These are phyloP conservation scores for Kodamaea sagamina DNA, from an alignment of 805 yeast species.

Conservation along the genomic window DNA sequence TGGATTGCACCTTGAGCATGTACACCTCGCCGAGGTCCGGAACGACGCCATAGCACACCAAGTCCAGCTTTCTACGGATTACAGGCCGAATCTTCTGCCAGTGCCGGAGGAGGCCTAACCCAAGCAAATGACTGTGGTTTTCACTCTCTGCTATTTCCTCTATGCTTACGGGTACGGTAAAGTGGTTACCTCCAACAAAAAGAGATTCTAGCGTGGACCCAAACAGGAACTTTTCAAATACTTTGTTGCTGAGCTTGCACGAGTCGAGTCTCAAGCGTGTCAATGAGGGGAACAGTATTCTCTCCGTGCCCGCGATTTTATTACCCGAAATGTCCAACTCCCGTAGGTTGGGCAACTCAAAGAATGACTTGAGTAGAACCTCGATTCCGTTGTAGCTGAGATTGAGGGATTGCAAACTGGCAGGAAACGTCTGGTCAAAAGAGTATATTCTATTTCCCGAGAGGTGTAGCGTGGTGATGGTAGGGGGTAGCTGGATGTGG, in stretches of 20 bases:
- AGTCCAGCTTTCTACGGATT: not conserved
- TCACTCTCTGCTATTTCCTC: not conserved
- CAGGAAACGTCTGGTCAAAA: constrained; percentile 1
- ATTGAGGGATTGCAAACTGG: not conserved
- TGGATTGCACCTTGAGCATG: not conserved
- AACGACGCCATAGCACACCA: not conserved
- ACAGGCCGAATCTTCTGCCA: constrained; percentile 2
- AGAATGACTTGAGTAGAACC: not conserved
- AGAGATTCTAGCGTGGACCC: not conserved
- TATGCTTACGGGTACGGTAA: not conserved
- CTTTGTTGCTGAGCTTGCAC: not conserved
- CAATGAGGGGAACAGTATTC: constrained; percentile 1
- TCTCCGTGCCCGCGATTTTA: not conserved
- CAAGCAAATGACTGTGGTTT: not conserved
- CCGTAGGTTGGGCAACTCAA: not conserved
- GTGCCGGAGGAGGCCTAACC: not conserved
- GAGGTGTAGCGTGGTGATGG: not conserved
- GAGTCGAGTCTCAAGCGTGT: not conserved
- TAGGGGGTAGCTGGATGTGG: not conserved
- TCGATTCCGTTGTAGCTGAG: constrained; percentile 1
- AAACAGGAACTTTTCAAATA: constrained; percentile 1
- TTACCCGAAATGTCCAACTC: constrained; percentile 1
- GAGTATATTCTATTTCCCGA: not conserved
- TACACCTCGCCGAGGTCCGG: constrained; percentile 3
- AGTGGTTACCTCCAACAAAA: not conserved